A percentile compares a stretch with the other conserved stretches of the same genome.
Evolutionary conservation across 768 basidiomycete species (phyloP).

Genomic region (Hebeloma cylindrosporum): DNA sequence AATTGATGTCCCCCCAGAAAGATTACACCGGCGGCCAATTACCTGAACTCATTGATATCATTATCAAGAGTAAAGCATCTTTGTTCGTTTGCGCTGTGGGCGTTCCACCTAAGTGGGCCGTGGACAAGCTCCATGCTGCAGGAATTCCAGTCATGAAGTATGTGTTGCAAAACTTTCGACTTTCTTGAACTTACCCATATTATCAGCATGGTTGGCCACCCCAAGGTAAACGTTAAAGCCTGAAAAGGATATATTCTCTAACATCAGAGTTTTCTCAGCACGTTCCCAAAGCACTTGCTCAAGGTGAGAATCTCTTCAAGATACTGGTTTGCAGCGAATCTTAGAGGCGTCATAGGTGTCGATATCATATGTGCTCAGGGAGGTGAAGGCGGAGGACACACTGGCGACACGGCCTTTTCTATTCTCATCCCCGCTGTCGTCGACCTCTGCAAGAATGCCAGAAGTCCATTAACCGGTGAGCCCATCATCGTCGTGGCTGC

Average conservation of each 20-base stretch:
- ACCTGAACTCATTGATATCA: slow-evolving; percentile 73
- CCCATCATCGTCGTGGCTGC: slow-evolving; percentile 80
- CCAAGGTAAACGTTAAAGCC: slow-evolving; percentile 51
- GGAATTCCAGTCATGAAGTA: slow-evolving; percentile 87
- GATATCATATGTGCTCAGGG: slow-evolving; percentile 90
- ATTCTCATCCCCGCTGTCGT: slow-evolving; percentile 82
- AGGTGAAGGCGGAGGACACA: slow-evolving; percentile 88
- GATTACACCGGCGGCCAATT: slow-evolving; percentile 83
- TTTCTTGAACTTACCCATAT: slow-evolving; percentile 7
- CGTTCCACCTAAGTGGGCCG: slow-evolving; percentile 79
- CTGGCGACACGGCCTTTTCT: slow-evolving; percentile 79
- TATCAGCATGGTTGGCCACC: slow-evolving; percentile 78
- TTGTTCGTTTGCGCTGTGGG: slow-evolving; percentile 85
- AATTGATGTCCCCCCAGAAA: slow-evolving; percentile 28
- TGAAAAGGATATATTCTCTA: slow-evolving; percentile 1
- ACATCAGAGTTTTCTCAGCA: slow-evolving; percentile 43
- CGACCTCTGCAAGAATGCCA: slow-evolving; percentile 68
- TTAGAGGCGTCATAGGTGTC: slow-evolving; percentile 49
- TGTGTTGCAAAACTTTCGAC: slow-evolving; percentile 22
- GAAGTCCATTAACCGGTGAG: slow-evolving; percentile 76
- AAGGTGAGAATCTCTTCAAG: slow-evolving; percentile 39
- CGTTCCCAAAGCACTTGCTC: slow-evolving; percentile 71
- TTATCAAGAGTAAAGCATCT: slow-evolving; percentile 69
- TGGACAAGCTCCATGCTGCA: slow-evolving; percentile 78
- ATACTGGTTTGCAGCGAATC: background rate